Percentiles rank a stretch among this genome's conserved stretches.
Evolutionary conservation across 176 grass and related monocot species (phyloP).

Genomic region (Leersia perrieri): DNA sequence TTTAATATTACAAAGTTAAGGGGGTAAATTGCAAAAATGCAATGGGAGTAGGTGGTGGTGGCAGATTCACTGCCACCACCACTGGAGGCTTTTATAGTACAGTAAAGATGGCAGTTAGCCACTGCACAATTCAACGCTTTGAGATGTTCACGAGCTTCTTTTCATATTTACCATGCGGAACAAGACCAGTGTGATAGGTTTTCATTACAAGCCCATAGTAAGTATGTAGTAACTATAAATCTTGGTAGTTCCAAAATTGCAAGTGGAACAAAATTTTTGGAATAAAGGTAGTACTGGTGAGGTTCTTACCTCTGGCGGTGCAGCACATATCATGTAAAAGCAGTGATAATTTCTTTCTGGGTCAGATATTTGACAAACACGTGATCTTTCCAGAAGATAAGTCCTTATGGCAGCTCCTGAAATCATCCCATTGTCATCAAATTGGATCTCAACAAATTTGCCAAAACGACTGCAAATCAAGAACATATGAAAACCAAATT

Average conservation of each 20-base stretch:
- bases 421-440: slow-evolving; percentile 66
- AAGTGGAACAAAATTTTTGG: slow-evolving; percentile 11
- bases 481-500: slow-evolving; percentile 30
- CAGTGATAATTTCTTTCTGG: slow-evolving; percentile 95
- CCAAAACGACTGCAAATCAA: slow-evolving; percentile 75
- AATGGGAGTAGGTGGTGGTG: too few species aligned
- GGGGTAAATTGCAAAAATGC: too few species aligned
- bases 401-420: slow-evolving; percentile 91
- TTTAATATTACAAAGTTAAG: too few species aligned
- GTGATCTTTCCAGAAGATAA: slow-evolving; percentile 89
- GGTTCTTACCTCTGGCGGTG: slow-evolving; percentile 55
- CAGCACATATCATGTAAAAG: slow-evolving; percentile 91
- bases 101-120: not conserved
- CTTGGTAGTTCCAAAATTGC: not conserved
- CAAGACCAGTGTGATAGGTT: not conserved
- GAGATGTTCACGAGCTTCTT: not conserved
- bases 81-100: too few species aligned
- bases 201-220: not conserved
- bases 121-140: not conserved
- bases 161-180: slow-evolving; percentile 21
- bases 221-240: not conserved
- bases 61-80: too few species aligned
- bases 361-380: slow-evolving; percentile 91
- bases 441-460: slow-evolving; percentile 95
- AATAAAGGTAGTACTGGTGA: not conserved